Evolutionary conservation across 495 filamentous ascomycete species (phyloP).

Genomic region (Neurospora africana): DNA sequence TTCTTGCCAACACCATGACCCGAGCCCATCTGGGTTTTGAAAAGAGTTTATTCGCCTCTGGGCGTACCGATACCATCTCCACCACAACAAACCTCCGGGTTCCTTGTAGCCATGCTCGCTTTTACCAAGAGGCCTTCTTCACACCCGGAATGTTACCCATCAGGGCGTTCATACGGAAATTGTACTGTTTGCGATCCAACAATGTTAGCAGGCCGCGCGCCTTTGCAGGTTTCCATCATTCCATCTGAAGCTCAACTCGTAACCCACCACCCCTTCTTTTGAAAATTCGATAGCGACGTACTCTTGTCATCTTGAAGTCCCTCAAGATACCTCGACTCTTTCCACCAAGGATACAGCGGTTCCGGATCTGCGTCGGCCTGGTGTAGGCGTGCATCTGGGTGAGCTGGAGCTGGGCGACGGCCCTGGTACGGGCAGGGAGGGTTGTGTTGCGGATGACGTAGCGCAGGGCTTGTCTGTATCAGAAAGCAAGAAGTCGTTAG

Average conservation of each 20-base stretch:
- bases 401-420: slow-evolving; percentile 84
- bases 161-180: slow-evolving; percentile 82
- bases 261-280: neutral
- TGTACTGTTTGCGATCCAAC: slow-evolving; percentile 47
- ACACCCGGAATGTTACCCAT: slow-evolving; percentile 86
- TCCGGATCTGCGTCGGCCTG: slow-evolving; percentile 81
- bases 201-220: slow-evolving; percentile 17
- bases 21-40: neutral
- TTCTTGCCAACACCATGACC: neutral
- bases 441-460: slow-evolving; percentile 89
- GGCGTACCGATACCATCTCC: neutral
- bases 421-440: slow-evolving; percentile 68
- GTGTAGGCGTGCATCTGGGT: slow-evolving; percentile 94
- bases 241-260: neutral
- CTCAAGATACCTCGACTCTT: slow-evolving; percentile 75
- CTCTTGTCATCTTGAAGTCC: slow-evolving; percentile 83
- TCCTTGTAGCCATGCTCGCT: neutral
- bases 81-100: neutral
- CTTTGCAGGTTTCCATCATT: neutral
- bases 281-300: slow-evolving; percentile 36
- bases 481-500: neutral
- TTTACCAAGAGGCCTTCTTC: slow-evolving; percentile 90
- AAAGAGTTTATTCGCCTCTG: neutral
- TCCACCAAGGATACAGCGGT: slow-evolving; percentile 82
- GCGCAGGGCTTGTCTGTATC: slow-evolving; percentile 81